Conservation (phyloP, 169 alveolate species). For the Plasmodium vivax region DNA sequence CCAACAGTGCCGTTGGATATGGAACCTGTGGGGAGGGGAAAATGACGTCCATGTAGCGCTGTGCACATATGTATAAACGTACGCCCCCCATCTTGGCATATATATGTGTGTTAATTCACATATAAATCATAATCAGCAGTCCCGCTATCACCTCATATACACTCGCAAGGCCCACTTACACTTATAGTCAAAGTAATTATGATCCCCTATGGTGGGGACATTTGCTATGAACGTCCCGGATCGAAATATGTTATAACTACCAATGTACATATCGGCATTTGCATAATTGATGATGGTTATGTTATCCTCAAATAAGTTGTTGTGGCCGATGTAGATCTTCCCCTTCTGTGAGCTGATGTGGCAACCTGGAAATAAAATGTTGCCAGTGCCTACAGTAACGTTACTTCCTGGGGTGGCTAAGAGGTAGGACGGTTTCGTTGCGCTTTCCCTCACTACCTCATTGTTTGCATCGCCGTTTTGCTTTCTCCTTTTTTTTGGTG, state of each 20-base stretch:
- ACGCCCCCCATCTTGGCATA: neutral
- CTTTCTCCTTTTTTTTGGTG: neutral
- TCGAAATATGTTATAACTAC: conserved; percentile 53
- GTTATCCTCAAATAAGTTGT: conserved; percentile 59
- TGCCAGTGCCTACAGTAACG: conserved; percentile 41
- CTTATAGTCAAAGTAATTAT: conserved; percentile 55
- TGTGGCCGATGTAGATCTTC: conserved; percentile 29
- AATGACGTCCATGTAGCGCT: neutral
- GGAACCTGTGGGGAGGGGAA: neutral
- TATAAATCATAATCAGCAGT: neutral
- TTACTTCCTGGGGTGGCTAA: conserved; percentile 1
- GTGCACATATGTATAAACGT: neutral
- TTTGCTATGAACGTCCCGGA: conserved; percentile 44
- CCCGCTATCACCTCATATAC: neutral
- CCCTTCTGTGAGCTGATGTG: neutral
- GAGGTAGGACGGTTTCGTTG: neutral
- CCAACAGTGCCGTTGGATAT: conserved; percentile 16
- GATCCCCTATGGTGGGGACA: conserved; percentile 29
- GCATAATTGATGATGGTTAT: conserved; percentile 46
- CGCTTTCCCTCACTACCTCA: neutral
- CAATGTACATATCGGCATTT: conserved; percentile 46
- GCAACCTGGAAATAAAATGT: conserved; percentile 57
- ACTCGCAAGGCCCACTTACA: neutral
- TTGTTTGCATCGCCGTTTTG: neutral
- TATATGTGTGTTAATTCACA: neutral